Base-by-base conservation (phyloP, 305 asterid genomes). In the Fraxinus floribunda region DNA sequence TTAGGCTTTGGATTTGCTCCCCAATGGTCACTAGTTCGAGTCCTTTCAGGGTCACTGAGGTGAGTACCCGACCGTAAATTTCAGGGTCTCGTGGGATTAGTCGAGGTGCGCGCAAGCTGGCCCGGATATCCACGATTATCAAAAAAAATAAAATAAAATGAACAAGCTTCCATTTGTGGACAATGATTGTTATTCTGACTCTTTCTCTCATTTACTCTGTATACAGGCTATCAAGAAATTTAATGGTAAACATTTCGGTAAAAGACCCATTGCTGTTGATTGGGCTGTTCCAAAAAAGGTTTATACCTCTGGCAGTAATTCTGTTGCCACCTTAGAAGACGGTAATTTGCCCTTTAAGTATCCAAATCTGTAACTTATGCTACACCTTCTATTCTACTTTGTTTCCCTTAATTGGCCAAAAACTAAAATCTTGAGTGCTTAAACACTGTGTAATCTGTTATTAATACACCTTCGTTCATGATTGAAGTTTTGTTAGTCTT, bases 251-350 rank as follows among this genome's bases (percentile, higher is more conserved):
- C 79, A 13, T 6, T 82, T 94, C 86, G 95, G 94, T 82, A 90
- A 85, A 84, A 91, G 98, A 84, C 90, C 93, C 57, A 88, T 95
- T 83, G 99, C 99, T 81, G 95, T 95, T 89, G 99, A 95, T 86
- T 94, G 99, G 99, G 98, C 98, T 80, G 89, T 95, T 57, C 85
- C 98, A 10, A 96, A 94, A 82, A 93, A 91, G 76, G 81, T 92
- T 78, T 96, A 90, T 88, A 87, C 92, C 15, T 73, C 90, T 78
- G 97, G 92, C 77, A 89, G 84, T 87, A 86, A 82, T 79, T 79
- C 91, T 85, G 87, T 78, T 78, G 89, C 88, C 26, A 29, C 90
- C 26, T 44, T 55, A 41, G 91, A 81, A 85, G 92, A 93, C 85
- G 98, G 97, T 92, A 90, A 84, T 81, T 38, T 75, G 49, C 46